phyloP scores from a whole-genome alignment of 331 rosid species.

The Telfairia occidentalis region DNA sequence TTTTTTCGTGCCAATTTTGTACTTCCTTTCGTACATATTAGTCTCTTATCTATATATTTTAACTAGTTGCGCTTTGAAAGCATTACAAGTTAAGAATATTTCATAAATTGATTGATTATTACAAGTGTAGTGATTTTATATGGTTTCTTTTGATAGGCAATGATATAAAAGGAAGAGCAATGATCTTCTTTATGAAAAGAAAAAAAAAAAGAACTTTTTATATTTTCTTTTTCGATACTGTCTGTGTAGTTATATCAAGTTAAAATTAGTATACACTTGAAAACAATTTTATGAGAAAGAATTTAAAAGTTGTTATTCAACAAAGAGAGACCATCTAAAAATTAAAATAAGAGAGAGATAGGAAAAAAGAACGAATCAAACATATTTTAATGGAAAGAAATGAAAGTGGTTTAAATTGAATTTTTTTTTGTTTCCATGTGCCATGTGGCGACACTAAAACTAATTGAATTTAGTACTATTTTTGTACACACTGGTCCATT shows the following conservation, averaged over 20 bases:
- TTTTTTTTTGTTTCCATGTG: neutral
- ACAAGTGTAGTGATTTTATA: neutral
- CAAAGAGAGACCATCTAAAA: neutral
- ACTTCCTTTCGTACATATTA: neutral
- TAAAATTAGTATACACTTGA: neutral
- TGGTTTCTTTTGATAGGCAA: neutral
- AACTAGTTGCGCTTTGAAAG: neutral
- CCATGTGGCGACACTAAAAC: neutral
- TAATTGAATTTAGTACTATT: neutral
- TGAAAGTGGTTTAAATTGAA: neutral
- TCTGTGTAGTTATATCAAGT: too few species aligned
- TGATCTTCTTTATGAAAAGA: too few species aligned
- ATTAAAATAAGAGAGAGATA: neutral
- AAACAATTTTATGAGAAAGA: too few species aligned
- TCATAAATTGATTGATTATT: neutral
- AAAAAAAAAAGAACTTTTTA: too few species aligned
- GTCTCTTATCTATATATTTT: neutral
- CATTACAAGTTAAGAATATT: neutral
- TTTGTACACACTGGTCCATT: neutral
- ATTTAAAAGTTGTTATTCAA: neutral
- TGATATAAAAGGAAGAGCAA: too few species aligned
- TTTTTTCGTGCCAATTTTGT: neutral
- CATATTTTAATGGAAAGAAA: neutral
- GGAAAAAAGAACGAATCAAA: neutral
- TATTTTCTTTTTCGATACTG: too few species aligned